Evolutionary conservation across 208 protist species (phyloP), one percentile per base, ranked within the genome.

Genomic region (Jaenimonas drosophilae): DNA sequence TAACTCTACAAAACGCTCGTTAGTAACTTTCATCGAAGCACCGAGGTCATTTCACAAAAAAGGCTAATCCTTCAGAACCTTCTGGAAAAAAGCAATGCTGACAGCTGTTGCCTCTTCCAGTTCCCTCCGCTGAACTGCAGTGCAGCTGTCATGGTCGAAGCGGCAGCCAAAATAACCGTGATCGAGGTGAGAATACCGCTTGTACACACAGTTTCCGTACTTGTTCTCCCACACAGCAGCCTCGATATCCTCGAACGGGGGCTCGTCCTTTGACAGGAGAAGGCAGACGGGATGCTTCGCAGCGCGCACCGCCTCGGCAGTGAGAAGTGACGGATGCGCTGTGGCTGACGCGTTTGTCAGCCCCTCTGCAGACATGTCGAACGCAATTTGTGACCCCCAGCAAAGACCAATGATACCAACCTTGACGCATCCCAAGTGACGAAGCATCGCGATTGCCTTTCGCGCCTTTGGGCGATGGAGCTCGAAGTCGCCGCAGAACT

Each of bases 121-220:
- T 20, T 42, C 37, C 37, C 23, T 42, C 9, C 9, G 9, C 24
- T 44, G 17, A 7, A 20, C 49, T 25, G 5, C 19, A 9, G 33
- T 34, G 38, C 12, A 14, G 11, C 14, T 55, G 21, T 33, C 49
- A 24, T 24, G 24, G 39, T 24, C 38, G 30, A 55, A 55, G 11
- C 54, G 46, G 48, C 30, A 17, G 5, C 54, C 54, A 16, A 53
- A 34, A 21, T 59, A 60, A 12, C 54, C 54, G 45, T 60, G 54
- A 17, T 40, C 9, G 11, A 60, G 23, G 5, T 28, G 7, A 11
- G 59, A 31, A 27, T 56, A 60, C n/a, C 54, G 54, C 12, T 49
- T 17, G 25, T 32, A 60, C 6, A 55, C 34, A n/a, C 19, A 32
- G 16, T 14, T 31, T 28, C 23, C 31, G 20, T 33, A 59, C 6